These are phyloP conservation scores for Penicillium antarcticum DNA, from an alignment of 495 filamentous ascomycete species.

Conservation along the genomic window DNA sequence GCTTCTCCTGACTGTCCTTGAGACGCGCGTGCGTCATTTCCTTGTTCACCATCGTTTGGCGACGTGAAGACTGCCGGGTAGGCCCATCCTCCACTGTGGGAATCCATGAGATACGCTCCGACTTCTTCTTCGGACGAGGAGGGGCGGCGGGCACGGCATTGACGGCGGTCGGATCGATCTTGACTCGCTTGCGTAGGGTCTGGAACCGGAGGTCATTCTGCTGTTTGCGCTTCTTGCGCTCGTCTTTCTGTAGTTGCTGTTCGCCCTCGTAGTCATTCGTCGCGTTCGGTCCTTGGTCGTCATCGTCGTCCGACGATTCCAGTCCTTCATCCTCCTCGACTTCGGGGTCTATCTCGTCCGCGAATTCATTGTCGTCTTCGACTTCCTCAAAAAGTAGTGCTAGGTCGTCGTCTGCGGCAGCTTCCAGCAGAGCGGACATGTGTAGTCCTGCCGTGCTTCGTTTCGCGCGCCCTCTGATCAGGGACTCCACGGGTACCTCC, in stretches of 20 bases:
- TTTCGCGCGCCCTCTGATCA: slow-evolving; percentile 72
- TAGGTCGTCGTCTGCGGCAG: slow-evolving; percentile 73
- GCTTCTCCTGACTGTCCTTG: slow-evolving; percentile 76
- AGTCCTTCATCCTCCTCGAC: slow-evolving; percentile 75
- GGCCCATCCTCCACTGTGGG: slow-evolving; percentile 76
- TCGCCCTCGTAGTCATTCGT: slow-evolving; percentile 56
- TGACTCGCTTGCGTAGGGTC: slow-evolving; percentile 57
- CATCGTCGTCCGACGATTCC: slow-evolving; percentile 77
- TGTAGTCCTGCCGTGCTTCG: slow-evolving; percentile 85
- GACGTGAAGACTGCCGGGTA: slow-evolving; percentile 75
- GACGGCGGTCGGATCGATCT: slow-evolving; percentile 58
- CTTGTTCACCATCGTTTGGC: slow-evolving; percentile 80
- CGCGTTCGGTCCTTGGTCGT: slow-evolving; percentile 66
- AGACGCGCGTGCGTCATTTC: slow-evolving; percentile 77
- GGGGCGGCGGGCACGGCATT: slow-evolving; percentile 42
- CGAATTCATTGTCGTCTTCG: slow-evolving; percentile 80
- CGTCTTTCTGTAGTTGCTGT: slow-evolving; percentile 65
- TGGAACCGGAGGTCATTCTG: slow-evolving; percentile 51
- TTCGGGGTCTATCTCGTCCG: slow-evolving; percentile 61
- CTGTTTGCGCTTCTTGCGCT: slow-evolving; percentile 73
- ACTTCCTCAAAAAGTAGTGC: slow-evolving; percentile 82
- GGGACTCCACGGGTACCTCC: slow-evolving; percentile 59
- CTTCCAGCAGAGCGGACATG: slow-evolving; percentile 74
- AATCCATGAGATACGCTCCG: slow-evolving; percentile 85
- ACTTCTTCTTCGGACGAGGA: slow-evolving; percentile 84